Conservation (phyloP, 2,329 filamentous ascomycete genomes). For the Stagonosporopsis vannaccii region DNA sequence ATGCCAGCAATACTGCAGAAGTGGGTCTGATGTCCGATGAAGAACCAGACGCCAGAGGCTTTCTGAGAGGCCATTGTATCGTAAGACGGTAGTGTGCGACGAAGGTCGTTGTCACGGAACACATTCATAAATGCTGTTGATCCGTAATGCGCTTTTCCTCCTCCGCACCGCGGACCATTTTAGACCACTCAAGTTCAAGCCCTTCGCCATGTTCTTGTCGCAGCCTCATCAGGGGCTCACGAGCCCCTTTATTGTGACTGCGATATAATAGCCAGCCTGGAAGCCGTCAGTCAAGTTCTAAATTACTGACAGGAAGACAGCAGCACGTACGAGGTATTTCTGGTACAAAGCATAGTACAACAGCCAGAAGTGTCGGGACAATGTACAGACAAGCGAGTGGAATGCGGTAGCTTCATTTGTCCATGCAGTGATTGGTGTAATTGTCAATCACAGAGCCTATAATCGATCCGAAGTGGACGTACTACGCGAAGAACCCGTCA, state of each 20-base stretch:
- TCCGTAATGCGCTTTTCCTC: conserved; percentile 54
- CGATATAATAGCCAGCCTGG: conserved; percentile 48
- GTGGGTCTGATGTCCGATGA: conserved; percentile 61
- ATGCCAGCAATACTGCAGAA: conserved; percentile 41
- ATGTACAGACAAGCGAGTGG: conserved; percentile 62
- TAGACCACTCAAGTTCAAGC: conserved; percentile 37
- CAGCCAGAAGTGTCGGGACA: conserved; percentile 56
- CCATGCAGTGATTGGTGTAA: conserved; percentile 30
- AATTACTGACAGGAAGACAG: too few relatives aligned
- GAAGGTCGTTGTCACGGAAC: conserved; percentile 57
- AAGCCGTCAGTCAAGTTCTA: background rate
- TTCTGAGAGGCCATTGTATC: conserved; percentile 57
- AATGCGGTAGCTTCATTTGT: conserved; percentile 49
- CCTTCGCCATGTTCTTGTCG: conserved; percentile 28
- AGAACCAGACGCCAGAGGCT: conserved; percentile 58
- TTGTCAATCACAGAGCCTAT: conserved; percentile 52
- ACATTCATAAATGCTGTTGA: conserved; percentile 60
- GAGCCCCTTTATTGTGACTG: conserved; percentile 23
- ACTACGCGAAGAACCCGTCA: conserved; percentile 55
- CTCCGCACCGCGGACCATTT: conserved; percentile 37
- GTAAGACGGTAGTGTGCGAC: conserved; percentile 60
- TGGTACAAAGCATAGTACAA: conserved; percentile 42
- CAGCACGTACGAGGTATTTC: conserved; percentile 44
- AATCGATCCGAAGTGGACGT: conserved; percentile 59
- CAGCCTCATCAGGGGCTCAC: conserved; percentile 24